Conservation (phyloP, 805 yeast genomes). For the Clavispora santaluciae region DNA sequence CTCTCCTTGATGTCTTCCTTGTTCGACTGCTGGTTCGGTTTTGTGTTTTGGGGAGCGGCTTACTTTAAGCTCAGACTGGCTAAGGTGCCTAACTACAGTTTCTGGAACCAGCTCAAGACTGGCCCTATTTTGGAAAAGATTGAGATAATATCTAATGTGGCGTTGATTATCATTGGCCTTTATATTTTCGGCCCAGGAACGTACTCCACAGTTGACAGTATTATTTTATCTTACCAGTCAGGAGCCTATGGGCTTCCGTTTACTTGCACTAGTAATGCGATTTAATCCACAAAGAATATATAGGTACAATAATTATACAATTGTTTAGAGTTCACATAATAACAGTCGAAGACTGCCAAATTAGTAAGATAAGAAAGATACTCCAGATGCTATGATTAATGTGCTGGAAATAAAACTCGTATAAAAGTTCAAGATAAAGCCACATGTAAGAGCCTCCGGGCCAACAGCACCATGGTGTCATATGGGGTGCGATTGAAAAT, state of each 20-base stretch:
- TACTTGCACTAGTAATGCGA: constrained; percentile 41
- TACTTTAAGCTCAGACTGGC: constrained; percentile 40
- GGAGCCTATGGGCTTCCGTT: constrained; percentile 50
- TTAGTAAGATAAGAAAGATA: too few relatives aligned
- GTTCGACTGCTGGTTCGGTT: constrained; percentile 65
- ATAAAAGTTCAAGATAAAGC: background rate
- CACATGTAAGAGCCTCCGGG: background rate
- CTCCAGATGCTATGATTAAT: too few relatives aligned
- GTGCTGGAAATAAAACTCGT: background rate
- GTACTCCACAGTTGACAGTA: constrained; percentile 52
- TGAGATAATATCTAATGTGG: constrained; percentile 31
- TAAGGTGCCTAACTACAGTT: constrained; percentile 11
- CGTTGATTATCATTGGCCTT: constrained; percentile 43
- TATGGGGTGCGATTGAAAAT: too few relatives aligned
- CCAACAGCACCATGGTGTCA: too few relatives aligned
- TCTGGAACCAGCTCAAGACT: constrained; percentile 21
- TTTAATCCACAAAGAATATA: too few relatives aligned
- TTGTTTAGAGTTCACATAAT: too few relatives aligned
- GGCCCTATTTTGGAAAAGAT: constrained; percentile 29
- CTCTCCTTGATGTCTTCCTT: constrained; percentile 55
- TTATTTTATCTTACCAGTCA: constrained; percentile 45
- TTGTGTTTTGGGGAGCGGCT: constrained; percentile 60
- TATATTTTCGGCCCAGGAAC: constrained; percentile 58
- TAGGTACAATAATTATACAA: too few relatives aligned
- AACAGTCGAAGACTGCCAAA: too few relatives aligned